A percentile compares a stretch with the other conserved stretches of the same genome.
phyloP scores from a whole-genome alignment of 2,329 filamentous ascomycete genomes.

The Arthrinium puccinioides region DNA sequence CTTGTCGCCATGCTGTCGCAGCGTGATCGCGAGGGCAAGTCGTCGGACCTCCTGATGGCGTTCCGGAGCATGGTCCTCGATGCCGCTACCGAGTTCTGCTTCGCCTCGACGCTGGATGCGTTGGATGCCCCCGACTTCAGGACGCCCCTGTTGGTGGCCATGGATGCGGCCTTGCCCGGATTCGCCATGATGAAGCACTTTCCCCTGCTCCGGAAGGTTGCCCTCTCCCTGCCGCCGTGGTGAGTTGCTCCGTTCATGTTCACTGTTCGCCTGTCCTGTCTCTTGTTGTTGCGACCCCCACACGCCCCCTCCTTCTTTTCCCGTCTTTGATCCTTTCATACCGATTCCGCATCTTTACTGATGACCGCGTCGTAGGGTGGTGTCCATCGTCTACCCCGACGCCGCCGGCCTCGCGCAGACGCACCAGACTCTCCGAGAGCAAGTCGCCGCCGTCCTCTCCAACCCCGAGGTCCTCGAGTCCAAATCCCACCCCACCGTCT shows the following conservation, averaged over 20 bases:
- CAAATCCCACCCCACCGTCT: constrained; percentile 13
- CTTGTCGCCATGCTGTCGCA: neutral
- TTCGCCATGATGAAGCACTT: constrained; percentile 4
- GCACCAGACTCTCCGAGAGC: neutral
- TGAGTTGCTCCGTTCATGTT: neutral
- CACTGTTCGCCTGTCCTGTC: too few relatives aligned
- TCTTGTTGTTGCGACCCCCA: too few relatives aligned
- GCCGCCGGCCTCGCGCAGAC: neutral
- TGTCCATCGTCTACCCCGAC: neutral
- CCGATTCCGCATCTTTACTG: too few relatives aligned
- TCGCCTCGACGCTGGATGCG: neutral
- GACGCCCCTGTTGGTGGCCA: constrained; percentile 1
- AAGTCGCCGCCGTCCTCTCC: neutral
- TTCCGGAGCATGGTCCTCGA: constrained; percentile 2
- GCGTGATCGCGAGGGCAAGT: constrained; percentile 1
- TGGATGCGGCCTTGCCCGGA: neutral
- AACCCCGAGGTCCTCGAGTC: constrained; percentile 5
- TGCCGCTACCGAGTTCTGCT: constrained; percentile 2
- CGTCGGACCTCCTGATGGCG: constrained; percentile 1
- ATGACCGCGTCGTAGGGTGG: neutral
- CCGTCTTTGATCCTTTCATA: too few relatives aligned
- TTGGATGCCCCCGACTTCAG: neutral
- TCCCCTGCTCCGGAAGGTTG: neutral
- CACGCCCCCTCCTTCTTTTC: too few relatives aligned
- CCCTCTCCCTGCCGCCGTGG: neutral